Conservation (phyloP, 768 basidiomycete genomes). For the Asterophora parasitica region DNA sequence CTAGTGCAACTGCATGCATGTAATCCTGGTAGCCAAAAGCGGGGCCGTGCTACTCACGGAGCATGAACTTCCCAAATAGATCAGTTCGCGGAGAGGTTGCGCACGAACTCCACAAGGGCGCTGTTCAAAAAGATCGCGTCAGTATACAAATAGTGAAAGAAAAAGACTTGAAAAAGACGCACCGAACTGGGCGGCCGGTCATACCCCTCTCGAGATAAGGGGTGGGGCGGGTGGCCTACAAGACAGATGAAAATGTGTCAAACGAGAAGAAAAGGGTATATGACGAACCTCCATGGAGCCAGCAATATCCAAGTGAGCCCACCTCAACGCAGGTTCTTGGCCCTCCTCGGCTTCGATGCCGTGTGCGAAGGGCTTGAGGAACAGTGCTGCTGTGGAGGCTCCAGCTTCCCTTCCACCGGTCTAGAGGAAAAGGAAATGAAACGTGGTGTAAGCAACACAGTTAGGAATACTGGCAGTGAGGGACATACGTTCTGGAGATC, state of each 20-base stretch:
- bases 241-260: neutral
- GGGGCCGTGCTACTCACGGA: too few relatives aligned
- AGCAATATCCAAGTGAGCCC: constrained; percentile 88
- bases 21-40: too few relatives aligned
- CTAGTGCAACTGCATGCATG: too few relatives aligned
- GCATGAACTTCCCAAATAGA: too few relatives aligned
- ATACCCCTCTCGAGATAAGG: constrained; percentile 71
- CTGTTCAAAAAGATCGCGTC: constrained; percentile 15
- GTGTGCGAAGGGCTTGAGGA: constrained; percentile 79
- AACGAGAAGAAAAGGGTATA: neutral
- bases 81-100: constrained; percentile 28
- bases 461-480: neutral
- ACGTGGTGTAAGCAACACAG: neutral
- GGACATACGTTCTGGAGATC: constrained; percentile 70
- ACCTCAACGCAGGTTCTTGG: constrained; percentile 51
- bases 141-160: neutral
- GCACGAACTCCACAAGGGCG: constrained; percentile 37
- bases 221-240: constrained; percentile 44
- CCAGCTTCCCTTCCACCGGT: constrained; percentile 72
- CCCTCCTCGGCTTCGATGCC: constrained; percentile 65
- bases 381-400: constrained; percentile 77
- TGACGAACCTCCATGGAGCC: constrained; percentile 66
- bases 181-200: constrained; percentile 80
- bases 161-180: constrained; percentile 20
- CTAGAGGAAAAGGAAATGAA: constrained; percentile 37